A percentile compares a stretch with the other conserved stretches of the same genome.
phyloP scores from a whole-genome alignment of 176 grass and related monocot species.

The Miscanthus lutarioriparius region DNA sequence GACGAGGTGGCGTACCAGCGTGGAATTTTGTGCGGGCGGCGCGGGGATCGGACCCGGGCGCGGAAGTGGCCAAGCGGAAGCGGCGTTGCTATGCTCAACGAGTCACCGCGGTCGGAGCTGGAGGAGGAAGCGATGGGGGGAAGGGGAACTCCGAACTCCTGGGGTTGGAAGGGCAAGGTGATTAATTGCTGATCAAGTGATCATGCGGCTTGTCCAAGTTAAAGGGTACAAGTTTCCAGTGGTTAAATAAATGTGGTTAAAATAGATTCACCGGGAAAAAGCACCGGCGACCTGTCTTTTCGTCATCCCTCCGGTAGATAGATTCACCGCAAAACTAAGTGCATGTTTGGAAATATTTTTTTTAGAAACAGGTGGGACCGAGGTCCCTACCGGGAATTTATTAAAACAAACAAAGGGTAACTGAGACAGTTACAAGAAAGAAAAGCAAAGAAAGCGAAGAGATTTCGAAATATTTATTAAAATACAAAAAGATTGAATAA shows the following conservation, averaged over 20 bases:
- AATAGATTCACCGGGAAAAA: neutral
- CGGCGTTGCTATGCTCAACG: neutral
- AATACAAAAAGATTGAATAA: too few relatives aligned
- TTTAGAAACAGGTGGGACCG: too few relatives aligned
- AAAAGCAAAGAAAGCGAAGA: too few relatives aligned
- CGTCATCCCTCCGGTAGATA: neutral
- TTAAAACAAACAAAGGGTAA: too few relatives aligned
- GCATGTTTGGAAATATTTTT: too few relatives aligned
- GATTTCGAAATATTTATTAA: too few relatives aligned
- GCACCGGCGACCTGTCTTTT: neutral
- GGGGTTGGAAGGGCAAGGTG: neutral
- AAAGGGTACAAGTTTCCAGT: neutral
- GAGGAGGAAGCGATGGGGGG: neutral
- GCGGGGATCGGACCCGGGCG: neutral
- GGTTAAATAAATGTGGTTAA: neutral
- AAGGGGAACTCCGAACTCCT: too few relatives aligned
- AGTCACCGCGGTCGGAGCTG: conserved; percentile 1
- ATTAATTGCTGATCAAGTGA: neutral
- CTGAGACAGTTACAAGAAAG: too few relatives aligned
- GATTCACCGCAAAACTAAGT: too few relatives aligned
- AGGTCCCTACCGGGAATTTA: too few relatives aligned
- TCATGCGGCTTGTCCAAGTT: neutral
- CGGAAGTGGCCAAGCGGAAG: neutral
- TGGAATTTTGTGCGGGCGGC: neutral
- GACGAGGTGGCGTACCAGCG: neutral